Percentiles rank a stretch among this genome's conserved stretches.
These are phyloP conservation scores for Coemansia sp. DNA, from an alignment of 192 early-diverging fungal species.

Conservation along the genomic window DNA sequence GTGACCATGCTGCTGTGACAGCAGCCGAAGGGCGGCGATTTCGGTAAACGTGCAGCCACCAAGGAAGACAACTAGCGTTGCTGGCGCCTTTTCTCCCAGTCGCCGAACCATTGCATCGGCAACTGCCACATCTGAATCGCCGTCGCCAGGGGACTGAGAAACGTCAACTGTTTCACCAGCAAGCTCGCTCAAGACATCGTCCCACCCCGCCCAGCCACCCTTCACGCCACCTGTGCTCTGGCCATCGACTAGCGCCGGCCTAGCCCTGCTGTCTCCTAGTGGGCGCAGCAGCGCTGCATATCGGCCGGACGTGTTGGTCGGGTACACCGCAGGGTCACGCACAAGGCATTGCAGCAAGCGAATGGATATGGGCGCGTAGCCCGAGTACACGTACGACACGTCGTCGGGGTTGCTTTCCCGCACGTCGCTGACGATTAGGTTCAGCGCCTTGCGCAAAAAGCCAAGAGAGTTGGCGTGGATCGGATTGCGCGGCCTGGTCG, in stretches of 20 bases:
- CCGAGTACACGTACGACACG: slow-evolving; percentile 92
- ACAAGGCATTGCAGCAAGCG: slow-evolving; percentile 84
- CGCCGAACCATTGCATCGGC: slow-evolving; percentile 36
- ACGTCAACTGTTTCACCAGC: slow-evolving; percentile 85
- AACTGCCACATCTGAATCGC: slow-evolving; percentile 40
- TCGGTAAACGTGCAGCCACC: slow-evolving; percentile 97
- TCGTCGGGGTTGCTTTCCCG: slow-evolving; percentile 86
- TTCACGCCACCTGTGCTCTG: slow-evolving; percentile 45
- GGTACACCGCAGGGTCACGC: slow-evolving; percentile 48
- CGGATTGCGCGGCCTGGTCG: slow-evolving; percentile 26
- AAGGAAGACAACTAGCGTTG: slow-evolving; percentile 90
- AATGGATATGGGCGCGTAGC: slow-evolving; percentile 91
- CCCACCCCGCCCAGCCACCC: slow-evolving; percentile 86
- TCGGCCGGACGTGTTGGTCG: slow-evolving; percentile 28
- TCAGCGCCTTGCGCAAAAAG: slow-evolving; percentile 68
- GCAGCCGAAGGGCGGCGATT: slow-evolving; percentile 87
- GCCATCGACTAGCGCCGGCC: slow-evolving; percentile 14
- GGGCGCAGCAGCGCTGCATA: slow-evolving; percentile 48
- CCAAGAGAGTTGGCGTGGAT: slow-evolving; percentile 37
- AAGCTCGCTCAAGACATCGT: slow-evolving; percentile 79
- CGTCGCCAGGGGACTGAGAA: slow-evolving; percentile 64
- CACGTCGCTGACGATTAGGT: slow-evolving; percentile 85
- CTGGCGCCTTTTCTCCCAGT: slow-evolving; percentile 60
- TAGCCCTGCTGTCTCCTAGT: slow-evolving; percentile 33
- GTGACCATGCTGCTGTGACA: slow-evolving; percentile 79